Percentiles rank a stretch among this genome's conserved stretches.
Evolutionary conservation across 306 rosid species (phyloP).

Genomic region (Citrullus mucosospermus): DNA sequence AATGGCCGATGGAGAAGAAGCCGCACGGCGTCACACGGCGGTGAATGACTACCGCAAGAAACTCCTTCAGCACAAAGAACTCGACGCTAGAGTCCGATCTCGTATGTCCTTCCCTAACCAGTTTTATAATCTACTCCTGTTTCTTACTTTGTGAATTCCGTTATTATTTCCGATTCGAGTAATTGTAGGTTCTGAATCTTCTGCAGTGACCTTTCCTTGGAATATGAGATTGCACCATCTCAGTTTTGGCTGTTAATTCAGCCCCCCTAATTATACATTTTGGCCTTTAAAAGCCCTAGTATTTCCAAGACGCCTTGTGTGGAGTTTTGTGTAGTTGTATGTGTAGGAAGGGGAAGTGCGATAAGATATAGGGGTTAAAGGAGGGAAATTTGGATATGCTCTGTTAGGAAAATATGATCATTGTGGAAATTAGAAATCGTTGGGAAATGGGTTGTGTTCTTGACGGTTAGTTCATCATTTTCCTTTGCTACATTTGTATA

Average conservation of each 20-base stretch:
- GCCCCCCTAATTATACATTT: background rate
- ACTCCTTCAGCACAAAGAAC: slow-evolving; percentile 80
- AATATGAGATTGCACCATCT: background rate
- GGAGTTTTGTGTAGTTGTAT: background rate
- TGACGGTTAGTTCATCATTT: background rate
- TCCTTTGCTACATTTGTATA: background rate
- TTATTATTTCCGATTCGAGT: background rate
- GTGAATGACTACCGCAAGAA: slow-evolving; percentile 68
- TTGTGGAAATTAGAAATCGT: background rate
- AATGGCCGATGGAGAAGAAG: slow-evolving; percentile 65
- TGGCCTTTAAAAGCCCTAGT: background rate
- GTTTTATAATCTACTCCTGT: slow-evolving; percentile 4
- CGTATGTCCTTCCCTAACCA: slow-evolving; percentile 31
- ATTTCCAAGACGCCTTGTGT: background rate
- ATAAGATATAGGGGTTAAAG: background rate
- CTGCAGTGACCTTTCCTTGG: background rate
- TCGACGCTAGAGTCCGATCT: slow-evolving; percentile 75
- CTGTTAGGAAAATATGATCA: background rate
- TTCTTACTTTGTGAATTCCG: background rate
- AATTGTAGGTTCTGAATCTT: background rate
- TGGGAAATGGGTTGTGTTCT: background rate
- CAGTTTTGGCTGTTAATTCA: background rate
- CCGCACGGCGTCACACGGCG: slow-evolving; percentile 49
- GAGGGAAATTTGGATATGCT: background rate
- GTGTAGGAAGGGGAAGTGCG: background rate